Percentiles rank a stretch among this genome's conserved stretches.
These are phyloP conservation scores for Albizia julibrissin DNA, from an alignment of 306 rosid genomes.

Conservation along the genomic window DNA sequence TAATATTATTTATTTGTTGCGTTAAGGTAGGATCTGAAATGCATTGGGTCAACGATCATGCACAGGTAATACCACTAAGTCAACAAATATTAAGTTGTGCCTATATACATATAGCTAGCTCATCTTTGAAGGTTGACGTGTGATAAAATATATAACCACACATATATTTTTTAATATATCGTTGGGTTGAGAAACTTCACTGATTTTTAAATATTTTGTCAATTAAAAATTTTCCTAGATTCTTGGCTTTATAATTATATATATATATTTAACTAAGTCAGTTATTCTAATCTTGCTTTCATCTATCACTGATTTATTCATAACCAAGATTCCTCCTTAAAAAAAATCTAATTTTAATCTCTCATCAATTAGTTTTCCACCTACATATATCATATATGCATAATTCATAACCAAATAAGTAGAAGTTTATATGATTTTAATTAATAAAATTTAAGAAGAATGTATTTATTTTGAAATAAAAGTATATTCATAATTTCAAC, in stretches of 20 bases:
- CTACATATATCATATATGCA: not conserved
- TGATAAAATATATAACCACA: not conserved
- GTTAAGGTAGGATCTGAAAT: not conserved
- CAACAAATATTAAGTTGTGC: slow-evolving; percentile 4
- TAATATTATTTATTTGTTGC: not conserved
- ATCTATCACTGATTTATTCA: not conserved
- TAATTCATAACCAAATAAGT: not conserved
- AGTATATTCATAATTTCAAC: not conserved
- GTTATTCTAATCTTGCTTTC: not conserved
- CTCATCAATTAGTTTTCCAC: not conserved
- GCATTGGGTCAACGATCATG: slow-evolving; percentile 2
- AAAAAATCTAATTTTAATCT: not conserved
- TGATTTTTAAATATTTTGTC: not conserved
- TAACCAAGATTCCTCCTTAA: not conserved
- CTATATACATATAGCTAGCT: not conserved
- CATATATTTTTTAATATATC: not conserved
- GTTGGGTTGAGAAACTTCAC: not conserved
- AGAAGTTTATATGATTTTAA: no score
- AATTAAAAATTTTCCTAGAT: not conserved
- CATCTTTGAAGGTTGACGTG: not conserved
- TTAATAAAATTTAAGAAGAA: not conserved
- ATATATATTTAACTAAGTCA: not conserved
- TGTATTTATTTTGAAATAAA: no score
- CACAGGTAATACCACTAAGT: not conserved
- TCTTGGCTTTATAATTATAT: not conserved